phyloP scores from a whole-genome alignment of 1,284 basidiomycete species.

The Trichosporon coremiiforme region DNA sequence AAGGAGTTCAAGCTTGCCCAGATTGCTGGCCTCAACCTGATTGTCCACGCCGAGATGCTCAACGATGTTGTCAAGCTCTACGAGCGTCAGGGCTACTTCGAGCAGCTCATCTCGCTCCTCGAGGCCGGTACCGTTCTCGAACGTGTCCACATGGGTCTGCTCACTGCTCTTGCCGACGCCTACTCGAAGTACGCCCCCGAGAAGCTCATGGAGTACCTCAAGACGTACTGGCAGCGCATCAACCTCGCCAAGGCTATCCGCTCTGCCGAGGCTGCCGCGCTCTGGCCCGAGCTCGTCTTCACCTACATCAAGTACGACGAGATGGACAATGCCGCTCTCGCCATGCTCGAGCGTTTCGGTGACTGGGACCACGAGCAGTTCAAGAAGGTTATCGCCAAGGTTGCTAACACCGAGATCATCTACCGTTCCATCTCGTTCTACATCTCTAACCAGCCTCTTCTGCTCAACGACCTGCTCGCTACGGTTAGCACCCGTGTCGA shows the following conservation, averaged over 20 bases:
- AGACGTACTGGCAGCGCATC: conserved; percentile 94
- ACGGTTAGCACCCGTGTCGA: conserved; percentile 92
- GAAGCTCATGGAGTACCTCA: conserved; percentile 98
- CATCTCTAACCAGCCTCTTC: conserved; percentile 86
- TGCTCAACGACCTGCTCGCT: conserved; percentile 89
- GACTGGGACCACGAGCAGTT: conserved; percentile 99
- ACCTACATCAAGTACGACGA: conserved; percentile 88
- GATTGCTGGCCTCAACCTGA: conserved; percentile 95
- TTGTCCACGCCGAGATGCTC: conserved; percentile 80
- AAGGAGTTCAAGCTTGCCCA: conserved; percentile 95
- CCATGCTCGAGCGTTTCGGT: conserved; percentile 75
- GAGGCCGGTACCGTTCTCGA: conserved; percentile 95
- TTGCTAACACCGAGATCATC: conserved; percentile 96
- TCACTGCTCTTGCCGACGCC: conserved; percentile 83
- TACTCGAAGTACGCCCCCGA: conserved; percentile 97
- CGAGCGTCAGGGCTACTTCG: conserved; percentile 89
- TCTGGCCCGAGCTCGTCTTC: conserved; percentile 99
- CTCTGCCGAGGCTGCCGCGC: conserved; percentile 91
- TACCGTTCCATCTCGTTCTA: conserved; percentile 62
- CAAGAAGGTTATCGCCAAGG: conserved; percentile 83
- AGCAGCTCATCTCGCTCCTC: conserved; percentile 86
- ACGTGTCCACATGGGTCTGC: conserved; percentile 78
- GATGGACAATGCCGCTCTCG: conserved; percentile 58
- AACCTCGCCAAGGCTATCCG: conserved; percentile 82
- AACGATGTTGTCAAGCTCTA: conserved; percentile 79